Percentiles rank a stretch among this genome's conserved stretches.
These are phyloP conservation scores for Breviolum minutum DNA, from an alignment of 73 alveolate genomes.

Conservation along the genomic window DNA sequence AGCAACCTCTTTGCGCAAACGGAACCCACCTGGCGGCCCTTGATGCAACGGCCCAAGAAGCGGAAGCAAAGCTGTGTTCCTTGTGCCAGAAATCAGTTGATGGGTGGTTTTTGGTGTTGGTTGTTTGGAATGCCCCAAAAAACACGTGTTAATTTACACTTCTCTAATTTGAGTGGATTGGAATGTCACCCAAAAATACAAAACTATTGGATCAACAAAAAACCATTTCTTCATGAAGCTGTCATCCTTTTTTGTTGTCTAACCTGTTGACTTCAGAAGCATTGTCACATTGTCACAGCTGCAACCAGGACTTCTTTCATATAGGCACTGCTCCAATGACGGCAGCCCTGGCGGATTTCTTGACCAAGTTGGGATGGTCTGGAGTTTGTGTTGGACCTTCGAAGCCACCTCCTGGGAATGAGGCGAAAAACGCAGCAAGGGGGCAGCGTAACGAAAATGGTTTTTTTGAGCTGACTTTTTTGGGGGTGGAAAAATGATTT, in stretches of 20 bases:
- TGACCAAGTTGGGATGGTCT: conserved; percentile 28
- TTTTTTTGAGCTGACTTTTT: neutral
- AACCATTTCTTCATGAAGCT: neutral
- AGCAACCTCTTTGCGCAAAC: conserved; percentile 89
- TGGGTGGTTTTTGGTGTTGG: neutral
- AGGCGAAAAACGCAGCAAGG: neutral
- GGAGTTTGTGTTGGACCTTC: conserved; percentile 52
- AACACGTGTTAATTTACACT: neutral
- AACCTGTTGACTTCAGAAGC: too few relatives aligned
- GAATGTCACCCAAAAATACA: neutral
- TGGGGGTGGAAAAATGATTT: neutral
- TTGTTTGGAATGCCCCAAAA: neutral
- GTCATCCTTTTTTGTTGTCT: neutral
- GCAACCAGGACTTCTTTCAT: conserved; percentile 3
- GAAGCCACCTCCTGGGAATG: conserved; percentile 77
- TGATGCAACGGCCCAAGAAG: conserved; percentile 81
- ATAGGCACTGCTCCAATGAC: conserved; percentile 36
- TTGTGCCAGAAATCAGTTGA: neutral
- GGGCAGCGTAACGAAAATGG: neutral
- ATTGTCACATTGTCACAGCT: neutral
- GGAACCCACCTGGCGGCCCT: conserved; percentile 83
- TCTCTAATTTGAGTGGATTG: neutral
- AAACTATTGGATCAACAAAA: neutral
- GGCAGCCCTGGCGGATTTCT: conserved; percentile 8
- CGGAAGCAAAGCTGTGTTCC: conserved; percentile 65